phyloP scores from a whole-genome alignment of 2,329 filamentous ascomycete species.

The Talaromyces pinophilus region DNA sequence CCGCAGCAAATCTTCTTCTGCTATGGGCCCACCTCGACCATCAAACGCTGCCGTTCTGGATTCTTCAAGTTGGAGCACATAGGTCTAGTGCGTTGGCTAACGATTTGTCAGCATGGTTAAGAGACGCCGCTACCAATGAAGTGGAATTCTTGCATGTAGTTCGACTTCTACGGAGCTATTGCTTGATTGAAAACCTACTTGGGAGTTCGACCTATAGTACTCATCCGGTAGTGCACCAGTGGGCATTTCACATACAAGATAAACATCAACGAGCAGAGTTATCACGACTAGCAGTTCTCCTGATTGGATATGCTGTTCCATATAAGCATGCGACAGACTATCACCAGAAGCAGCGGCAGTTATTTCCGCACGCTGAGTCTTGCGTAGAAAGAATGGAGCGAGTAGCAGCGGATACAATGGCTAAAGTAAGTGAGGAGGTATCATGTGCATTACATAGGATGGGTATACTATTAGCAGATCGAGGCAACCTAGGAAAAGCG shows the following conservation, averaged over 20 bases:
- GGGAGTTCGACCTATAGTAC: background rate
- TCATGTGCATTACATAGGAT: background rate
- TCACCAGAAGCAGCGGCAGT: slow-evolving; percentile 12
- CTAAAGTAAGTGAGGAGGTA: slow-evolving; percentile 12
- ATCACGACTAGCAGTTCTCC: slow-evolving; percentile 11
- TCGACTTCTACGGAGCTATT: slow-evolving; percentile 18
- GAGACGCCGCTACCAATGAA: slow-evolving; percentile 2
- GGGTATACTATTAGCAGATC: slow-evolving; percentile 13
- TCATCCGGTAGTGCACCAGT: slow-evolving; percentile 18
- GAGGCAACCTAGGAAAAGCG: slow-evolving; percentile 9
- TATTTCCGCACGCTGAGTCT: slow-evolving; percentile 8
- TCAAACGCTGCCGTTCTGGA: slow-evolving; percentile 16
- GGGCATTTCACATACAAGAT: slow-evolving; percentile 16
- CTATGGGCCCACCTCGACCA: slow-evolving; percentile 11
- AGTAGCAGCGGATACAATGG: background rate
- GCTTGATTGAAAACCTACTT: slow-evolving; percentile 10
- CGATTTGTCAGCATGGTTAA: slow-evolving; percentile 12
- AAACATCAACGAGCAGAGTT: slow-evolving; percentile 10
- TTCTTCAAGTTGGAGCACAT: slow-evolving; percentile 15
- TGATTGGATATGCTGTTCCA: slow-evolving; percentile 13
- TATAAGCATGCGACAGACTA: background rate
- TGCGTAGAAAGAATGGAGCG: slow-evolving; percentile 13
- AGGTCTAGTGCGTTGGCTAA: slow-evolving; percentile 4
- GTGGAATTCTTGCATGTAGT: slow-evolving; percentile 12
- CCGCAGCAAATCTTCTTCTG: slow-evolving; percentile 9